Base-by-base conservation (phyloP, 345 rosid species). In the Brassica incana region DNA sequence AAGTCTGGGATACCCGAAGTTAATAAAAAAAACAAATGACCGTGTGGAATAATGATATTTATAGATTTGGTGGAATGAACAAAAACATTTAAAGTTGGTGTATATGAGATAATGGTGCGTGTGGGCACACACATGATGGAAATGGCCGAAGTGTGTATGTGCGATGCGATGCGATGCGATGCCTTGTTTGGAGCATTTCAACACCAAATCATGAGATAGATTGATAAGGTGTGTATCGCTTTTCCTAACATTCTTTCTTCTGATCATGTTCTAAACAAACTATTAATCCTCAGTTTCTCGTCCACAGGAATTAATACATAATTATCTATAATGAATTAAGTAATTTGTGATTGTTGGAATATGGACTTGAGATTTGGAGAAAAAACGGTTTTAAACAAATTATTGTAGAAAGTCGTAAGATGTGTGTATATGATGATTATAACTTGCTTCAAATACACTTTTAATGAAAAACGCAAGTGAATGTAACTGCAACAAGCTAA, bases 121-220 rank as follows among this genome's bases (percentile, higher is more conserved):
- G 58, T 5, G 58, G 58, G 20, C 15, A 16, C 27, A 72, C 6
- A 18, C 35, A 78, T 32, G 54, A 59, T 73, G 64, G 64, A 67
- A 78, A 67, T 66, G 56, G 63, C 64, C 30, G 61, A 78, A 73
- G 73, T 62, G 36, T 73, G 82, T 78, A 29, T 38, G 67, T 12
- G 72, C 12, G 81, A 54, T 68, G 50, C 50, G 50, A 40, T 50
- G 50, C 50, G 50, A 8, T 40, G 45, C 12, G 71, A 73, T 58
- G 67, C 14, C 45, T 63, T 15, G 45, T 61, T 73, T 73, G 69
- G 61, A 78, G 72, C 72, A 72, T 29, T 5, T 38, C 67, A 36
- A 56, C 77, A 65, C 81, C 81, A 54, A 40, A 78, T 43, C 72
- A 64, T 38, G 80, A 77, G 16, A 70, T 77, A 14, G 27, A n/a